Conservation (phyloP, 371 early-diverging fungal genomes). For the Phascolomyces articulosus region DNA sequence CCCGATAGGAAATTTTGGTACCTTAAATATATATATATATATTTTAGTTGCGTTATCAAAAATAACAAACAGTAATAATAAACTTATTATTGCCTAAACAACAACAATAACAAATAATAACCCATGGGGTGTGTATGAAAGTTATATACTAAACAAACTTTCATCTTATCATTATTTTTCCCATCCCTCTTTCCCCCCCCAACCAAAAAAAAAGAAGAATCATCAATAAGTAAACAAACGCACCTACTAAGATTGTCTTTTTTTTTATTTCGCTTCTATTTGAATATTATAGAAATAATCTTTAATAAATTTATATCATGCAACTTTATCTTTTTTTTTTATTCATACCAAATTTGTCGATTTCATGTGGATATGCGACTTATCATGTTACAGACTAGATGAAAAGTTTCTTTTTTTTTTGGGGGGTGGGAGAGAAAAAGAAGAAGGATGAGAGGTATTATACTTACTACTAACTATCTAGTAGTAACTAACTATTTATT, state of each 20-base stretch:
- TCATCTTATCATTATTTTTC: not conserved
- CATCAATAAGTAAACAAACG: not conserved
- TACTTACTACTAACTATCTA: too few species aligned
- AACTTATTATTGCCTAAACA: not conserved
- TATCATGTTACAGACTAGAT: not conserved
- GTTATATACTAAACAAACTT: not conserved
- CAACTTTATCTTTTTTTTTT: not conserved
- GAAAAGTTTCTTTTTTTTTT: not conserved
- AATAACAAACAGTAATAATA: constrained; percentile 7
- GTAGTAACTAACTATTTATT: too few species aligned
- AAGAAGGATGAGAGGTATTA: too few species aligned
- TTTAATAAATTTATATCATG: not conserved
- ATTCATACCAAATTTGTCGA: not conserved
- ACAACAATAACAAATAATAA: not conserved
- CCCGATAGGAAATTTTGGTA: too few species aligned
- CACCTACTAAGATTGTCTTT: not conserved
- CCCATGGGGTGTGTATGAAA: too few species aligned
- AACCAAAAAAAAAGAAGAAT: not conserved
- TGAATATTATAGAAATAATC: too few species aligned
- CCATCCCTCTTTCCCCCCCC: not conserved
- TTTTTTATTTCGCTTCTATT: too few species aligned
- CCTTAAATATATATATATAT: too few species aligned
- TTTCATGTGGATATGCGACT: not conserved
- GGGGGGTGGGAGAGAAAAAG: too few species aligned
- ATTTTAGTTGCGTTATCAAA: not conserved